These are phyloP conservation scores for Ceratocystis papillata DNA, from an alignment of 2,329 filamentous ascomycete genomes.

Conservation along the genomic window DNA sequence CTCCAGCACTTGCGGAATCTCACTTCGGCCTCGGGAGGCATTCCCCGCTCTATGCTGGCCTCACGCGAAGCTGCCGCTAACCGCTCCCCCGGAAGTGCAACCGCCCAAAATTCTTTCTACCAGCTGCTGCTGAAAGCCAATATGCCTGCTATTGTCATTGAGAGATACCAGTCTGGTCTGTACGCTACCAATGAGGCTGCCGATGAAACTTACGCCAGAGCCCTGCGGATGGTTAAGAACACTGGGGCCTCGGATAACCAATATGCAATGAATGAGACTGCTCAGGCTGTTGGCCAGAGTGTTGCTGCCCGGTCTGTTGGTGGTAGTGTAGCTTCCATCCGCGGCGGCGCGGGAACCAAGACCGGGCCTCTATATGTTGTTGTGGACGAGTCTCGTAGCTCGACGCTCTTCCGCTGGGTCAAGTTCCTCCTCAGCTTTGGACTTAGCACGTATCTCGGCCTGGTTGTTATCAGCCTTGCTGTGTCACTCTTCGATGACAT, in stretches of 20 bases:
- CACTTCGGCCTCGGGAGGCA: slow-evolving; percentile 35
- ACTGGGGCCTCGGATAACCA: slow-evolving; percentile 24
- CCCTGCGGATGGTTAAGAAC: slow-evolving; percentile 25
- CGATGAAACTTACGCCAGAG: slow-evolving; percentile 59
- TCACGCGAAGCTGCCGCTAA: slow-evolving; percentile 87
- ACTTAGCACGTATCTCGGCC: slow-evolving; percentile 65
- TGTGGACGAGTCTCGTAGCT: slow-evolving; percentile 77
- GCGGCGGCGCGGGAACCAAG: slow-evolving; percentile 57
- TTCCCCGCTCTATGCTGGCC: slow-evolving; percentile 59
- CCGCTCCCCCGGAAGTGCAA: slow-evolving; percentile 76
- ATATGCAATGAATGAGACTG: slow-evolving; percentile 36
- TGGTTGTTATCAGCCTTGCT: slow-evolving; percentile 69
- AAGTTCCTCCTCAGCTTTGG: slow-evolving; percentile 74
- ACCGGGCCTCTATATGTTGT: slow-evolving; percentile 87
- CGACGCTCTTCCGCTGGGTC: slow-evolving; percentile 77
- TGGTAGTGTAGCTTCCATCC: slow-evolving; percentile 50
- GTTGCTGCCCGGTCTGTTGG: slow-evolving; percentile 61
- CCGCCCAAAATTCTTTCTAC: slow-evolving; percentile 88
- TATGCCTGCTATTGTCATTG: slow-evolving; percentile 85
- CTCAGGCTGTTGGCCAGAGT: slow-evolving; percentile 72
- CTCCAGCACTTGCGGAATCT: slow-evolving; percentile 20
- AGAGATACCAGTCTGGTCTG: slow-evolving; percentile 74
- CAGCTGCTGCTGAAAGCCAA: slow-evolving; percentile 80
- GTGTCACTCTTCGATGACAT: slow-evolving; percentile 56
- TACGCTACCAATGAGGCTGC: slow-evolving; percentile 71